phyloP scores from a whole-genome alignment of 179 eudicot species.

The Beta corolliflora region DNA sequence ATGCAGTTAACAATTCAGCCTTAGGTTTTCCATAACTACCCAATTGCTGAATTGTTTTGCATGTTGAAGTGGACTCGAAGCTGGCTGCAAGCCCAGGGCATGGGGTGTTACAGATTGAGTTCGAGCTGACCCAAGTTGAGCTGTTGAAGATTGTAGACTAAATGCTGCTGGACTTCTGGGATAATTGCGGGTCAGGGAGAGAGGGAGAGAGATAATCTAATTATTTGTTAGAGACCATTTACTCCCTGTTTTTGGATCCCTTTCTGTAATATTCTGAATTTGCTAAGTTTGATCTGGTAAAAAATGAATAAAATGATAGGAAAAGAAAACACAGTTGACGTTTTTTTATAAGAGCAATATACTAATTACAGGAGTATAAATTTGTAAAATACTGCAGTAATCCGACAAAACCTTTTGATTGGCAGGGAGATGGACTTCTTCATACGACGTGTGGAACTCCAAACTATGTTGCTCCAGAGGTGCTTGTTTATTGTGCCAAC shows the following conservation, averaged over 20 bases:
- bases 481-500: slow-evolving; percentile 12
- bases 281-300: neutral
- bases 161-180: neutral
- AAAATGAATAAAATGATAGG: neutral
- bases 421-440: slow-evolving; percentile 55
- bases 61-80: neutral
- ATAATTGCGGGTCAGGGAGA: neutral
- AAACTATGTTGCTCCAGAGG: slow-evolving; percentile 59
- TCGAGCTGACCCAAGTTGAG: neutral
- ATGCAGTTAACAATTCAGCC: too few relatives aligned
- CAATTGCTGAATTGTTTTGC: neutral
- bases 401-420: slow-evolving; percentile 6
- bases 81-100: neutral
- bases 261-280: neutral
- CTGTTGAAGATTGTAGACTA: neutral
- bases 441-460: slow-evolving; percentile 59
- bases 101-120: neutral
- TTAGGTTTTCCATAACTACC: neutral
- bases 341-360: neutral
- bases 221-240: neutral
- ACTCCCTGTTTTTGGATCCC: neutral
- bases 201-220: neutral
- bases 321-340: neutral
- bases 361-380: too few relatives aligned
- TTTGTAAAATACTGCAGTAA: neutral